Base-by-base conservation (phyloP, 495 filamentous ascomycete species). In the Neurospora tetraspora region DNA sequence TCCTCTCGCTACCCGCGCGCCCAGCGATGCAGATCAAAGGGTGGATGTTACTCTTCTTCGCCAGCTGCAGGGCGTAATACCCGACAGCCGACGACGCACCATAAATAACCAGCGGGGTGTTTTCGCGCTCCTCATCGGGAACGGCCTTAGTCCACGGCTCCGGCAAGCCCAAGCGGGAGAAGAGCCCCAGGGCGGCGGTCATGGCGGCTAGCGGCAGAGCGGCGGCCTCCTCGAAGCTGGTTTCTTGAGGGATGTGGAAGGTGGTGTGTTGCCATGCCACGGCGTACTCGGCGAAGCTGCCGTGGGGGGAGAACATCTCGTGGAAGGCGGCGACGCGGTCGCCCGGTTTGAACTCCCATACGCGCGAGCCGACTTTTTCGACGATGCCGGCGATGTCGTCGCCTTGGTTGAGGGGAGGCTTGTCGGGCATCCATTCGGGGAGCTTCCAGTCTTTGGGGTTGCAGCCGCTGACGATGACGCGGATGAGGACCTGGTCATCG, bases 361-460 rank as follows among this genome's bases (percentile, higher is more conserved):
- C 89, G 45, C 86, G 85, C 10, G 83, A 77, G 31, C 91, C 91
- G 68, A 92, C 87, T 3, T 80, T 76, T n/a, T 90, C 80, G 31
- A 94, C 85, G 42, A 89, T 83, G 23, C 91, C 91, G 12, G 91
- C 90, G 70, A 93, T 91, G 76, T 93, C 91, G 78, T 94, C 91
- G 42, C 92, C 92, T 68, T 82, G 76, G 80, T 93, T 93, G 6
- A 78, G 45, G 36, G 76, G 59, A 5, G 9, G 73, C 11, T 16
- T 18, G 38, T 39, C 34, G 23, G 61, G 20, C 59, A 72, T 40
- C 5, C 72, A 69, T 1, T 78, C 73, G 8, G 83, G 78, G 4
- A 82, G 34, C 75, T 91, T 93, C 91, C 91, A 93, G 81, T 95
- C 93, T 77, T 94, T 94, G 4, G 93, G 93, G 78, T 94, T 94